These are phyloP conservation scores for Eucalyptus microcorys DNA, from an alignment of 345 rosid genomes.

Conservation along the genomic window DNA sequence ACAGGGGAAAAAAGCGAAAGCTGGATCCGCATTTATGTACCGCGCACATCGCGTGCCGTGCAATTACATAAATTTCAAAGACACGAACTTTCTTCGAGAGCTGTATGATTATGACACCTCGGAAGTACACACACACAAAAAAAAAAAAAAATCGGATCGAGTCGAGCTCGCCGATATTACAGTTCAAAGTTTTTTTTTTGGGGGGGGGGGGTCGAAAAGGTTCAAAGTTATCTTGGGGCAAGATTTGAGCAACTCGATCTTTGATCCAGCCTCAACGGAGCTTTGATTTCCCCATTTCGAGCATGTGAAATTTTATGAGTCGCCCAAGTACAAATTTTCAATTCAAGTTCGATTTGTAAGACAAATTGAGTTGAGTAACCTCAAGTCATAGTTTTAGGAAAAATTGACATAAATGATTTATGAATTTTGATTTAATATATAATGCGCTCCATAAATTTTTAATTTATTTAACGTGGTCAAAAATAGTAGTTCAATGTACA, in stretches of 20 bases:
- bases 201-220: fast-evolving
- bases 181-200: neutral
- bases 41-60: neutral
- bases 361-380: too few relatives aligned
- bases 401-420: fast-evolving
- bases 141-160: neutral
- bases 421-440: fast-evolving
- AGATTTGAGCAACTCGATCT: neutral
- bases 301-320: neutral
- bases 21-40: neutral
- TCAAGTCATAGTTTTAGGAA: fast-evolving
- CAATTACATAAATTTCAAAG: neutral
- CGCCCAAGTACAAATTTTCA: neutral
- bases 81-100: neutral
- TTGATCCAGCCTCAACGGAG: neutral
- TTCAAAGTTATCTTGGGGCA: neutral
- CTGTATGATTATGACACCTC: neutral
- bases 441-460: fast-evolving
- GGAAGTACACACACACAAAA: neutral
- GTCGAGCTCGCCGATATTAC: neutral
- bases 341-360: neutral
- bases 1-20: neutral
- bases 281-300: neutral
- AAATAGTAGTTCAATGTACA: fast-evolving
- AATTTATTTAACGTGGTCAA: too few relatives aligned